Evolutionary conservation across 352 stramenopile species (phyloP).

Genomic region (Pythium apleroticum): DNA sequence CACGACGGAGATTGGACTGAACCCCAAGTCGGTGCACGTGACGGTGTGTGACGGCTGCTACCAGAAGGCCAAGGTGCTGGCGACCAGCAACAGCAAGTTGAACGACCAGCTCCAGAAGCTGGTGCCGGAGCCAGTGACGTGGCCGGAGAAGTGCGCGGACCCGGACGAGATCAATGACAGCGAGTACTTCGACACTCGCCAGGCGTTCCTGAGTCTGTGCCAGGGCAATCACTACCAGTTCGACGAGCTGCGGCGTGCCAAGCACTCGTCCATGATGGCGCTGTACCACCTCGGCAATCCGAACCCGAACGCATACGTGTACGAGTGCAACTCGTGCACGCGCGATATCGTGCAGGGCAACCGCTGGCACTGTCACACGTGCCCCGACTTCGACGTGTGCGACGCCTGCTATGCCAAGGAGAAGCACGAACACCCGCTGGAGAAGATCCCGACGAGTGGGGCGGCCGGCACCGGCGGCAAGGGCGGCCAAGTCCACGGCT

Average conservation of each 20-base stretch:
- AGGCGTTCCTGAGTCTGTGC: constrained; percentile 97
- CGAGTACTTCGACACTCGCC: constrained; percentile 95
- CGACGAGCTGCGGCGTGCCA: constrained; percentile 96
- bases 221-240: constrained; percentile 99
- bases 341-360: constrained; percentile 81
- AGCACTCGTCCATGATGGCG: constrained; percentile 99
- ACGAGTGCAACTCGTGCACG: constrained; percentile 85
- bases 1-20: constrained; percentile 33
- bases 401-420: constrained; percentile 85
- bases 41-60: constrained; percentile 82
- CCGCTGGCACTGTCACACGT: constrained; percentile 89
- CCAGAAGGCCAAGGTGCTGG: constrained; percentile 52
- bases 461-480: constrained; percentile 18
- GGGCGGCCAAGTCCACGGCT: constrained; percentile 25
- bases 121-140: constrained; percentile 51
- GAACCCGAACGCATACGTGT: constrained; percentile 85
- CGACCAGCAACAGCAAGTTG: constrained; percentile 42
- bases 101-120: constrained; percentile 50
- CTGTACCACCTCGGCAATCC: constrained; percentile 98
- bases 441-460: constrained; percentile 80
- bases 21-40: constrained; percentile 68
- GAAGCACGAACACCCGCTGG: constrained; percentile 74
- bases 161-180: constrained; percentile 85
- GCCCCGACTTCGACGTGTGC: constrained; percentile 89
- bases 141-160: constrained; percentile 74